Percentiles rank a stretch among this genome's conserved stretches.
Evolutionary conservation across 768 basidiomycete species (phyloP).

Genomic region (Mycena filopes): DNA sequence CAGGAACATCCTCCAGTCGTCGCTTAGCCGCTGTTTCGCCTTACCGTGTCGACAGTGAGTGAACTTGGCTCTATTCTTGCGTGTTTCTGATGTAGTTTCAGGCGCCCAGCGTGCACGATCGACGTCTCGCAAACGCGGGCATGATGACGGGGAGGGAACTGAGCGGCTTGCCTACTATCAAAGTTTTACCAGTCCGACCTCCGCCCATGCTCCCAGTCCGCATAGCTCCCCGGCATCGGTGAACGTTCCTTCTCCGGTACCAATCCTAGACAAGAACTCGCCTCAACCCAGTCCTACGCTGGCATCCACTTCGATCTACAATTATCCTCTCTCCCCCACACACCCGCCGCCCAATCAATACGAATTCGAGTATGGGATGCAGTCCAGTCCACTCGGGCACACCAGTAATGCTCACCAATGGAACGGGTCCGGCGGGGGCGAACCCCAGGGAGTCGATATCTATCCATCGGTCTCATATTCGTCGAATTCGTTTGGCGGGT

Average conservation of each 20-base stretch:
- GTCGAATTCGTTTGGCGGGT: constrained; percentile 52
- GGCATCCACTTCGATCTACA: constrained; percentile 55
- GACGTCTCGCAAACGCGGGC: constrained; percentile 77
- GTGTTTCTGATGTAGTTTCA: constrained; percentile 31
- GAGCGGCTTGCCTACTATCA: constrained; percentile 63
- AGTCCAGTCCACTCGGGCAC: constrained; percentile 50
- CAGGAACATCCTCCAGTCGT: constrained; percentile 56
- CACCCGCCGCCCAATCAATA: constrained; percentile 66
- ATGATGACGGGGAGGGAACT: constrained; percentile 68
- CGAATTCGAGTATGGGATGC: constrained; percentile 65
- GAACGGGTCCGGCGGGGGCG: constrained; percentile 52
- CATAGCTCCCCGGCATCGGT: constrained; percentile 83
- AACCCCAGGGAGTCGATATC: constrained; percentile 52
- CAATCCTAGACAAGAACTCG: constrained; percentile 55
- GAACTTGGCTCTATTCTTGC: constrained; percentile 1
- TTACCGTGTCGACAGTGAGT: constrained; percentile 74
- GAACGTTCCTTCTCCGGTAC: constrained; percentile 77
- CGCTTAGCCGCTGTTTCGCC: constrained; percentile 70
- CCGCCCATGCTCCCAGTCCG: constrained; percentile 61
- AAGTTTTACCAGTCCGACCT: constrained; percentile 65
- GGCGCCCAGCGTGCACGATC: constrained; percentile 78
- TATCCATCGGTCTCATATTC: constrained; percentile 58
- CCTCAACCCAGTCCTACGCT: constrained; percentile 69
- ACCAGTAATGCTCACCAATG: constrained; percentile 57
- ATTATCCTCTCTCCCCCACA: constrained; percentile 55